Evolutionary conservation across 768 basidiomycete species (phyloP), one percentile per base, ranked within the genome.

Genomic region (Phaeotremella fagi): DNA sequence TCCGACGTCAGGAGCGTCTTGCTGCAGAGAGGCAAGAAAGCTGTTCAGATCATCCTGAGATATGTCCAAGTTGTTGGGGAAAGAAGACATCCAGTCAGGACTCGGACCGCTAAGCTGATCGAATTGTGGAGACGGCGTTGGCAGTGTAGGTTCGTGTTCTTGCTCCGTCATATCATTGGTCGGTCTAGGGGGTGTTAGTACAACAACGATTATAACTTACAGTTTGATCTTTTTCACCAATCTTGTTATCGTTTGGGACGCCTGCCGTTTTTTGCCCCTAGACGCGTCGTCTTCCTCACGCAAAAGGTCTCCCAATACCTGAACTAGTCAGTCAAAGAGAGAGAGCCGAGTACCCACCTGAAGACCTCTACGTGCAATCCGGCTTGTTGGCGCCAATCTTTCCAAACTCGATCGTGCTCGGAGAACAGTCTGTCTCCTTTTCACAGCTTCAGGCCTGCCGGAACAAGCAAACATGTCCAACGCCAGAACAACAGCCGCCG

Each of bases 151-250:
- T 37, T 29, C 23, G 4, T 26, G 6, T 18, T 24, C 4, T 22
- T 18, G 18, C 12, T 27, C 12, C 11, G 37, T 36, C 48, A 33
- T 38, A 27, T 49, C 48, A 20, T 35, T 49, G 12, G 35, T n/a
- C 35, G 47, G 47, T 14, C 47, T 48, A 12, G 24, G 6, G 12
- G 26, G 31, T 20, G 36, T 46, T 37, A 37, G 44, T 38, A 11
- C 23, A 26, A 45, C 16, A 9, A 24, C 23, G n/a, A n/a, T 25
- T 28, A 3, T 28, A 4, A 54, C 60, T 27, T 31, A 61, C 60
- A 61, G 27, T 33, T 54, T 57, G 41, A 61, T 57, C 50, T 37
- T 49, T 43, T 57, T 57, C 23, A 61, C 47, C 46, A 61, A 46
- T 16, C 28, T 45, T 14, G 50, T 43, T 43, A 61, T 50, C 7